Conservation (phyloP, 78 protist species). For the Guillardia theta region DNA sequence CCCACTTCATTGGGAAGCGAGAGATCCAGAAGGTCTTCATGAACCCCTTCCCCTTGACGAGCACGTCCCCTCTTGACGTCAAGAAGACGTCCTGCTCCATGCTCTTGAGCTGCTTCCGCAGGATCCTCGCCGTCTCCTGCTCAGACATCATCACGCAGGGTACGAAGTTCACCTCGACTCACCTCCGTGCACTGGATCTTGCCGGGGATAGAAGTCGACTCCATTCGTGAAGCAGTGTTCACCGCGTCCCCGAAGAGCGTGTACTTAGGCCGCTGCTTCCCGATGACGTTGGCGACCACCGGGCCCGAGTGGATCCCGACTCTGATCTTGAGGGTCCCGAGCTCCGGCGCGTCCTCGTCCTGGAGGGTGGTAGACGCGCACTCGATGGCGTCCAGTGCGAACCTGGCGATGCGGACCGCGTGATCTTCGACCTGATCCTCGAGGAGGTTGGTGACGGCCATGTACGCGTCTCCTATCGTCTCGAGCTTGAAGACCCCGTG, state of each 20-base stretch:
- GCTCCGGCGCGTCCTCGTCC: not conserved
- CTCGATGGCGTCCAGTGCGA: not conserved
- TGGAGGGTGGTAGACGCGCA: not conserved
- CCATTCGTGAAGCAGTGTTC: not conserved
- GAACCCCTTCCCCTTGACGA: not conserved
- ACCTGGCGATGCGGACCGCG: not conserved
- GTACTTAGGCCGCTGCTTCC: not conserved
- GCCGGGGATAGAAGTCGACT: not conserved
- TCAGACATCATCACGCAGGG: too few relatives aligned
- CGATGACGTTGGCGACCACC: not conserved
- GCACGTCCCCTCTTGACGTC: too few relatives aligned
- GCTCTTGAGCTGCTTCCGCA: too few relatives aligned
- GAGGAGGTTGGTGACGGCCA: slow-evolving; percentile 8
- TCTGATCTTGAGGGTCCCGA: not conserved
- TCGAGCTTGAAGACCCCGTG: slow-evolving; percentile 32
- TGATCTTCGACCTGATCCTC: slow-evolving; percentile 9
- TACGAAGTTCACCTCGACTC: too few relatives aligned
- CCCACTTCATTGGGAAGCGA: too few relatives aligned
- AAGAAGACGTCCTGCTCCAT: too few relatives aligned
- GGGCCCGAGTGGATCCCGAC: not conserved
- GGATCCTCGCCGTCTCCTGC: too few relatives aligned
- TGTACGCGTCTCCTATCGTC: not conserved
- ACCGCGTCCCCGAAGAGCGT: not conserved
- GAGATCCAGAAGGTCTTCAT: slow-evolving; percentile 24
- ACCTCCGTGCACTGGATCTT: not conserved